These are phyloP conservation scores for Phytophthora macrochlamydospora DNA, from an alignment of 352 stramenopile genomes.

Conservation along the genomic window DNA sequence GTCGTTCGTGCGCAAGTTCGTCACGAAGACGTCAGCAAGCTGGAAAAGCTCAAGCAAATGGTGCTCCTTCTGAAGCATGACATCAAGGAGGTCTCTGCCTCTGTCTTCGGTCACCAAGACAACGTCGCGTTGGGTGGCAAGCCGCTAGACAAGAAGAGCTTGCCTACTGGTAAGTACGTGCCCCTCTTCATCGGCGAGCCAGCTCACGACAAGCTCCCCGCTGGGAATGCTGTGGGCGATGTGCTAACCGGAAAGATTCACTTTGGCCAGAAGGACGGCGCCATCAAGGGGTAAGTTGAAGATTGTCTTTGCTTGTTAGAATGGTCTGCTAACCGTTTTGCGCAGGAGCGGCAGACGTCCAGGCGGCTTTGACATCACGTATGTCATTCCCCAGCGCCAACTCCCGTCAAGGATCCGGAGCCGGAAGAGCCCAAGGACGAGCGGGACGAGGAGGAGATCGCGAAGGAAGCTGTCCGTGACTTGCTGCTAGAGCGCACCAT, in stretches of 20 bases:
- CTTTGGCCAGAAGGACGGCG: conserved; percentile 78
- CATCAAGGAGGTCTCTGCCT: conserved; percentile 71
- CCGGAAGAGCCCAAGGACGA: conserved; percentile 73
- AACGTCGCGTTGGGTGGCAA: conserved; percentile 68
- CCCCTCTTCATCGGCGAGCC: conserved; percentile 81
- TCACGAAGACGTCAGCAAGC: conserved; percentile 82
- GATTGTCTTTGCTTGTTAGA: conserved; percentile 1
- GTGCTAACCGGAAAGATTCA: conserved; percentile 68
- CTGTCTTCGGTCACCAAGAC: conserved; percentile 71
- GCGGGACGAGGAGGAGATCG: conserved; percentile 64
- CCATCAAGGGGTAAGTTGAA: conserved; percentile 50
- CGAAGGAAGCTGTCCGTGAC: conserved; percentile 77
- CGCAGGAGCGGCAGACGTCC: conserved; percentile 56
- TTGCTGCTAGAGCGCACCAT: conserved; percentile 67
- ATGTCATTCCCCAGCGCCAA: conserved; percentile 73
- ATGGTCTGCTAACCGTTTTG: conserved; percentile 17
- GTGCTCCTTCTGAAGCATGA: conserved; percentile 74
- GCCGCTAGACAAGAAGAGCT: conserved; percentile 49
- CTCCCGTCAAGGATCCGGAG: conserved; percentile 63
- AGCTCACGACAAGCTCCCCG: conserved; percentile 70
- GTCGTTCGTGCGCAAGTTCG: conserved; percentile 75
- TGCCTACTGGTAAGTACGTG: conserved; percentile 60
- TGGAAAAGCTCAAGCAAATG: conserved; percentile 86
- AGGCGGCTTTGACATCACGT: conserved; percentile 73
- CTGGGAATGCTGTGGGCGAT: conserved; percentile 59